These are phyloP conservation scores for Jatropha multifida DNA, from an alignment of 441 rosid species.

Conservation along the genomic window DNA sequence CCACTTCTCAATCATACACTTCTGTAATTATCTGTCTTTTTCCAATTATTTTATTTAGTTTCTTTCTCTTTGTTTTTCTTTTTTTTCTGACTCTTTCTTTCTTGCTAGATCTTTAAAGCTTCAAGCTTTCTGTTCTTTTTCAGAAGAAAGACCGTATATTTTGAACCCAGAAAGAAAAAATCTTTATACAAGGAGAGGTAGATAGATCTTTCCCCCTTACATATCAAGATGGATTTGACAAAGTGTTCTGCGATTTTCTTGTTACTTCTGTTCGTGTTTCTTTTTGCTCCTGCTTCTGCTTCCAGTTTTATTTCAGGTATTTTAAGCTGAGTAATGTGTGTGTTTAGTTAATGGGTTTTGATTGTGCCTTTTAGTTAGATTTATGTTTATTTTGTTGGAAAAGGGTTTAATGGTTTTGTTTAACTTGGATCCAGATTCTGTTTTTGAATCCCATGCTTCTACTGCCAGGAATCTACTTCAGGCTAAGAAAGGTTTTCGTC, in stretches of 20 bases:
- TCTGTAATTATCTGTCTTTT: neutral
- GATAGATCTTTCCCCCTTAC: neutral
- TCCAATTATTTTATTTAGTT: neutral
- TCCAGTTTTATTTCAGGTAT: constrained; percentile 40
- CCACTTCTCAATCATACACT: constrained; percentile 2
- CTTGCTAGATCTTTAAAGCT: constrained; percentile 11
- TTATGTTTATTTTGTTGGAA: neutral
- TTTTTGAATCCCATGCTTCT: constrained; percentile 35
- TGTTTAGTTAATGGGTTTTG: neutral
- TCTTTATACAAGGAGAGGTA: neutral
- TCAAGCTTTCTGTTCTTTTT: neutral
- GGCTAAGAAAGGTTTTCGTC: constrained; percentile 45
- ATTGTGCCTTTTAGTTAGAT: neutral
- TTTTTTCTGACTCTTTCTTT: neutral
- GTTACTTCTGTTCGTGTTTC: neutral
- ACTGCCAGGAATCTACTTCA: constrained; percentile 53
- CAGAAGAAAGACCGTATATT: neutral
- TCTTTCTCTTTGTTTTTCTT: neutral
- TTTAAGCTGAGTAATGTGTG: neutral
- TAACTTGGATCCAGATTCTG: constrained; percentile 37
- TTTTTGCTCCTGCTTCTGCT: constrained; percentile 20
- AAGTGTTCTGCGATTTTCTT: neutral
- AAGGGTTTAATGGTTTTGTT: neutral
- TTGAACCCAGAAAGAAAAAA: neutral
- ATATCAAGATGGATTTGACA: neutral